These are phyloP conservation scores for Penicillium manginii DNA, from an alignment of 495 filamentous ascomycete species.

Conservation along the genomic window DNA sequence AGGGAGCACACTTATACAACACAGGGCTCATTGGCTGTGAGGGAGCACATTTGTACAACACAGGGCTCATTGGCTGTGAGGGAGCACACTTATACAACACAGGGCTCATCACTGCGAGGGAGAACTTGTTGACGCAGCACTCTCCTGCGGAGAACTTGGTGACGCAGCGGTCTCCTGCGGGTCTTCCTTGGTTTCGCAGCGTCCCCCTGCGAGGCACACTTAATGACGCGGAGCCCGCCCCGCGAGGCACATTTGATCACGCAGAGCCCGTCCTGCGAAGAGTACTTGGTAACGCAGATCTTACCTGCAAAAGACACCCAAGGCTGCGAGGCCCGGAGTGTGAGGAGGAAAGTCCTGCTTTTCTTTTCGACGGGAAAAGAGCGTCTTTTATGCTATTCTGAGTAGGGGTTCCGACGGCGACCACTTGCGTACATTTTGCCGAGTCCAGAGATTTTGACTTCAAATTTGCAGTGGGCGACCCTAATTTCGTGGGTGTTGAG, in stretches of 20 bases:
- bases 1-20: too few species aligned
- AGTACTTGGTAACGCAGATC: not conserved
- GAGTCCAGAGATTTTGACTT: not conserved
- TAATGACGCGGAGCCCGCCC: not conserved
- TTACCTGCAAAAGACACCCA: slow-evolving; percentile 1
- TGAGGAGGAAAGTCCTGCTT: slow-evolving; percentile 1
- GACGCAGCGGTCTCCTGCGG: not conserved
- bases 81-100: too few species aligned
- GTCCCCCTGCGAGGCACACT: not conserved
- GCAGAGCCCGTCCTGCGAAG: not conserved
- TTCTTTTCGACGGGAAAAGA: not conserved
- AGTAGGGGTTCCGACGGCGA: not conserved
- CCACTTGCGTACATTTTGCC: not conserved
- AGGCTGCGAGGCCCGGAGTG: not conserved
- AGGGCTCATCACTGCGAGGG: too few species aligned
- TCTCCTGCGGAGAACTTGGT: not conserved
- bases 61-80: too few species aligned
- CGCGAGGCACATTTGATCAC: not conserved
- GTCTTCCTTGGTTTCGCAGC: not conserved
- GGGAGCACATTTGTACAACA: too few species aligned
- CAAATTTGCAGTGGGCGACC: not conserved
- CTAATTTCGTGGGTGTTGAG: not conserved
- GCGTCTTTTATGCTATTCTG: not conserved
- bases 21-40: too few species aligned
- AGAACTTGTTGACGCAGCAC: not conserved